Conservation (phyloP, 345 rosid species). For the Gossypium sturtianum region DNA sequence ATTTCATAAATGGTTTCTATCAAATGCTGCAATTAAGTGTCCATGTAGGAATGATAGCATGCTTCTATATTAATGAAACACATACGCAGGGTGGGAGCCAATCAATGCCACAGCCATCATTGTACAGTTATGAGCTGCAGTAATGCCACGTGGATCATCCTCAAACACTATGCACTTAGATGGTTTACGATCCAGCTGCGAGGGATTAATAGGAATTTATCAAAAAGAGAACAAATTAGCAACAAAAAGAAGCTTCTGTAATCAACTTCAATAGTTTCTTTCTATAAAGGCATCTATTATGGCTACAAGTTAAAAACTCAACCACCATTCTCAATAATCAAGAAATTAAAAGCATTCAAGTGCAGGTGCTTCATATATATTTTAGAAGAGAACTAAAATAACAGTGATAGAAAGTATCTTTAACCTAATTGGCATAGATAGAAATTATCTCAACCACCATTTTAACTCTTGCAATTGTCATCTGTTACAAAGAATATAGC, state of each 20-base stretch:
- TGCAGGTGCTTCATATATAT: neutral
- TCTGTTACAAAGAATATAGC: neutral
- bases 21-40: neutral
- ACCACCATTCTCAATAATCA: conserved; percentile 3
- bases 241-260: neutral
- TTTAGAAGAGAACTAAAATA: neutral
- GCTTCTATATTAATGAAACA: neutral
- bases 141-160: conserved; percentile 84
- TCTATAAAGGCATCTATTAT: neutral
- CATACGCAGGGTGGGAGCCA: conserved; percentile 88
- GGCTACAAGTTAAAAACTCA: neutral
- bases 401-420: neutral
- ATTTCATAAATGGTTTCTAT: neutral
- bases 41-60: conserved; percentile 2
- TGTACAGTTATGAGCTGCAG: conserved; percentile 96
- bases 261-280: neutral
- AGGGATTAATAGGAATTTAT: conserved; percentile 7
- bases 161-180: conserved; percentile 91
- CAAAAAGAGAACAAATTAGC: conserved; percentile 2
- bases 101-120: conserved; percentile 95
- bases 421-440: neutral
- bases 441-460: neutral
- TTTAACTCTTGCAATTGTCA: neutral
- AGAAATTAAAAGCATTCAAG: neutral
- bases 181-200: conserved; percentile 92